Conservation (phyloP, 2,329 filamentous ascomycete species). For the Sodiomyces alkalinus region DNA sequence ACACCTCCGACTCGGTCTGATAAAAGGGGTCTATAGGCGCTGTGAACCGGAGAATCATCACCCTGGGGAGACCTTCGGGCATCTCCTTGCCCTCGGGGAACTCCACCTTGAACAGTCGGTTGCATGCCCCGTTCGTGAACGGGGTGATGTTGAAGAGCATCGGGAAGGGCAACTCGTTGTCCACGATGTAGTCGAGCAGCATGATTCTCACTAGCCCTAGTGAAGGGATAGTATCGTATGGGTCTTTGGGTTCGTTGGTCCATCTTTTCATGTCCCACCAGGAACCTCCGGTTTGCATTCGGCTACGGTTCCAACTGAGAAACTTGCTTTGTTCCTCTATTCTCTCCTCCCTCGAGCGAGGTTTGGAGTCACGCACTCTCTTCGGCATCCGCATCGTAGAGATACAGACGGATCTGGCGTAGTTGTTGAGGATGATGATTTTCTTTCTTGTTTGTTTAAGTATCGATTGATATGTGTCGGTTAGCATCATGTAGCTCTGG, state of each 20-base stretch:
- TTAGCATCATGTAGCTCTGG: no score
- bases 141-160: background rate
- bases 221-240: background rate
- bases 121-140: background rate
- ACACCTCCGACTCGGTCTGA: constrained; percentile 7
- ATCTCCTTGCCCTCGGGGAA: background rate
- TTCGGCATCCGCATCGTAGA: no score
- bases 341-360: background rate
- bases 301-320: background rate
- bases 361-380: background rate
- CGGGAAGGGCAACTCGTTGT: background rate
- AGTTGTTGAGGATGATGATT: no score
- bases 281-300: background rate
- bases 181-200: background rate
- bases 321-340: background rate
- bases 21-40: constrained; percentile 5
- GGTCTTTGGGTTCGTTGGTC: background rate
- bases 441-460: no score
- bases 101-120: background rate
- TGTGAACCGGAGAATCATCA: constrained; percentile 3
- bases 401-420: no score
- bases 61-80: background rate
- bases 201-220: background rate
- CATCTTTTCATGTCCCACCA: background rate
- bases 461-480: no score